phyloP scores from a whole-genome alignment of 148 eudicot species.

The Rhododendron henanense region DNA sequence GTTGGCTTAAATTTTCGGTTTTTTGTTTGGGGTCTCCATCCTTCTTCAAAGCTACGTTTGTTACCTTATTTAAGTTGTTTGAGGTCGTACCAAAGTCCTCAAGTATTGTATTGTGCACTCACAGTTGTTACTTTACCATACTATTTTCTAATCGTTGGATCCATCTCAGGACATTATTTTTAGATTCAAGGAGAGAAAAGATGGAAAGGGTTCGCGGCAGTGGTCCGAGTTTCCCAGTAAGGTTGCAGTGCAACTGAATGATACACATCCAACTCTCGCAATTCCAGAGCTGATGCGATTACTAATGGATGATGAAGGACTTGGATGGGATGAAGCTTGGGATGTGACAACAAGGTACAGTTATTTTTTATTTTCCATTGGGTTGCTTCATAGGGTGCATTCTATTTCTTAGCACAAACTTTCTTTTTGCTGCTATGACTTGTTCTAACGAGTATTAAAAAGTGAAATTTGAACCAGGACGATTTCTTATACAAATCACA shows the following conservation, averaged over 20 bases:
- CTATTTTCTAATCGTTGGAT: conserved; percentile 4
- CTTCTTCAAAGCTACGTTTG: not conserved
- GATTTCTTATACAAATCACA: conserved; percentile 96
- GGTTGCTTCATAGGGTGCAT: not conserved
- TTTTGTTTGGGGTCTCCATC: not conserved
- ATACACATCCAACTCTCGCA: conserved; percentile 95
- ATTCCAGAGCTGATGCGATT: conserved; percentile 96
- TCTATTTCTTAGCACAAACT: not conserved
- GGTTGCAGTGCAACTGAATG: conserved; percentile 98
- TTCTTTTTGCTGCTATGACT: conserved; percentile 8
- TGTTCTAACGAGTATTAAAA: not conserved
- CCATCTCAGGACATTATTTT: conserved; percentile 72
- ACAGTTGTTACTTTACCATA: not conserved
- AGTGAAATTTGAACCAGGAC: conserved; percentile 54
- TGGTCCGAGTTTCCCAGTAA: conserved; percentile 93
- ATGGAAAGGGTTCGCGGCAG: conserved; percentile 36
- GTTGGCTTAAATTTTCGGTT: conserved; percentile 25
- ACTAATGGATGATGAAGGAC: conserved; percentile 91
- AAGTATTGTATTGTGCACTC: conserved; percentile 2
- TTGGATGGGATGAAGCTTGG: conserved; percentile 99
- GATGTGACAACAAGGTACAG: conserved; percentile 65
- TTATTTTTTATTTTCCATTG: not conserved
- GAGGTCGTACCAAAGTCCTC: conserved; percentile 4
- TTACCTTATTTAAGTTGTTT: not conserved
- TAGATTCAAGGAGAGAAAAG: conserved; percentile 85